Evolutionary conservation across 2,329 filamentous ascomycete species (phyloP), one percentile per base, ranked within the genome.

Genomic region (Lecanicillium sp.): DNA sequence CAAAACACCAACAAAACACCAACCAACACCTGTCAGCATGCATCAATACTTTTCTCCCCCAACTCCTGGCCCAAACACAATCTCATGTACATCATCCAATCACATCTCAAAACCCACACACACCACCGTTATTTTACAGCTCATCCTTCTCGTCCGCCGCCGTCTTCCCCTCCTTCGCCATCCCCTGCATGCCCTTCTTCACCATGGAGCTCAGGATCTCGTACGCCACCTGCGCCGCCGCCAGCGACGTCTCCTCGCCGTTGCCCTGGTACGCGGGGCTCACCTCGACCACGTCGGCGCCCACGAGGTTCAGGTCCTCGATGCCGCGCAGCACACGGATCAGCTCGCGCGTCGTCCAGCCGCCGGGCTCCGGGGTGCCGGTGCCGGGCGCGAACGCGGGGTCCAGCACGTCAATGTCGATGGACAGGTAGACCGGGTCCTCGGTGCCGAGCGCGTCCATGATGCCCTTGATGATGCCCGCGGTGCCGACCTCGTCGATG

Each of bases 221-320:
- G 63, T 83, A 93, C 1, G 79, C 86, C 29, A 91, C 78, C 73
- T 93, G 87, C 40, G 87, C 87, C 2, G 80, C 88, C 8, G 86
- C 86, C 51, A 93, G 67, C 14, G 86, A 84, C 30, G 87, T 93
- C 56, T 81, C 82, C 68, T 93, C 88, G 2, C 80, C 86, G 11
- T 70, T 71, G 11, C 84, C 83, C 70, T 93, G 87, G 62, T 91
- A 93, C 17, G 84, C 84, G 0, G 87, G 88, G 30, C 83, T 79
- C 9, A 93, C 87, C 72, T 95, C 90, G 5, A 96, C 90, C 41
- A 95, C 79, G 67, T 95, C 90, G 1, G 89, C 90, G 1, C 89
- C 90, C 3, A 95, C 87, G 4, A 95, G 69, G 61, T 95, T 95
- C 62, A 95, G 64, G 0, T 73, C 78, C 69, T 95, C 90, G 35